A percentile compares a stretch with the other conserved stretches of the same genome.
Conservation (phyloP, 2,329 filamentous ascomycete genomes). For the Talaromyces funiculosus region DNA sequence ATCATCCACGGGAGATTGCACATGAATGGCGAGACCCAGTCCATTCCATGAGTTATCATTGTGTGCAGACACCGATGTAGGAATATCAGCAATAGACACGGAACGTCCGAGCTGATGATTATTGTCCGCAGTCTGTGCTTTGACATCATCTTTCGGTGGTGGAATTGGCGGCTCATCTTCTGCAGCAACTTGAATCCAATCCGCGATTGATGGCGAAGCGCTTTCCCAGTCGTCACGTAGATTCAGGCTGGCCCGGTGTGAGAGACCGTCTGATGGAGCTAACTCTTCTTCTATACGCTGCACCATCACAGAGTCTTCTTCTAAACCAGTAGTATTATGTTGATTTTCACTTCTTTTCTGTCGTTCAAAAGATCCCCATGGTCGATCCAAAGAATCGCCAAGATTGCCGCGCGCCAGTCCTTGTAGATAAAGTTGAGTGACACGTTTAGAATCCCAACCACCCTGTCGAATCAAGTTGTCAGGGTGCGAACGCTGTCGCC, state of each 20-base stretch:
- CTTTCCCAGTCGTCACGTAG: slow-evolving; percentile 45
- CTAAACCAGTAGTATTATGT: slow-evolving; percentile 23
- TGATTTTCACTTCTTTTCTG: slow-evolving; percentile 16
- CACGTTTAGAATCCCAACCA: slow-evolving; percentile 51
- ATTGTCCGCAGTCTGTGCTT: slow-evolving; percentile 14
- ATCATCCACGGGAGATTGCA: slow-evolving; percentile 26
- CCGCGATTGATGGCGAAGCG: slow-evolving; percentile 45
- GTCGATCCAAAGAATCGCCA: slow-evolving; percentile 19
- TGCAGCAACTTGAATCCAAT: slow-evolving; percentile 44
- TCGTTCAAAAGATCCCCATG: slow-evolving; percentile 20
- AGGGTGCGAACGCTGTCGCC: slow-evolving; percentile 33
- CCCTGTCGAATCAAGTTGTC: slow-evolving; percentile 49
- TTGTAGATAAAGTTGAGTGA: slow-evolving; percentile 52
- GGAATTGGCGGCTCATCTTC: slow-evolving; percentile 36
- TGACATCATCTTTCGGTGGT: slow-evolving; percentile 13
- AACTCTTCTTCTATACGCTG: slow-evolving; percentile 18
- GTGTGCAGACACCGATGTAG: slow-evolving; percentile 15
- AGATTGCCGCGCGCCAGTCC: slow-evolving; percentile 37
- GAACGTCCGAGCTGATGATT: slow-evolving; percentile 18
- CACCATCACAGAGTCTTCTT: slow-evolving; percentile 33
- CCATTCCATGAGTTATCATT: slow-evolving; percentile 28
- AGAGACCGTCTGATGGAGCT: slow-evolving; percentile 22
- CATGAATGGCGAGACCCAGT: slow-evolving; percentile 43
- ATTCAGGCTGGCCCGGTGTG: slow-evolving; percentile 40
- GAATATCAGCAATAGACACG: slow-evolving; percentile 22